Evolutionary conservation across 2,329 filamentous ascomycete species (phyloP), one percentile per base, ranked within the genome.

Genomic region (Verticillium klebahnii): DNA sequence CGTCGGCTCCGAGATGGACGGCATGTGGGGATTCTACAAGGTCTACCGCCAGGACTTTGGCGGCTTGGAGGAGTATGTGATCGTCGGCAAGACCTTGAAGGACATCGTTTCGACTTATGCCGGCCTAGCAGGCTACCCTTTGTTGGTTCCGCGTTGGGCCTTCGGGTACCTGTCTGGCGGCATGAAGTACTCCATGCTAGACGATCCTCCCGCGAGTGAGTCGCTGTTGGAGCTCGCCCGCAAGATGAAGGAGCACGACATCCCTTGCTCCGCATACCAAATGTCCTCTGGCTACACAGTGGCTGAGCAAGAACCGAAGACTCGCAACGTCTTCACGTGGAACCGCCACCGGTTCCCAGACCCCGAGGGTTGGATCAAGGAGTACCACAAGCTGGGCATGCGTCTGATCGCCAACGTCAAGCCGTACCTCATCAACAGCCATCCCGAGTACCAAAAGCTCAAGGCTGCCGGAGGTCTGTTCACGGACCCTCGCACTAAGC

Each of bases 221-320:
- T 83, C 81, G 0, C 75, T 90, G 3, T 75, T 89, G 56, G 80
- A 84, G 4, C 87, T 90, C 69, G 83, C 86, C 0, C 75, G 76
- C 15, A 87, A 87, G 69, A 77, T 89, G 66, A 83, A 85, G 70
- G 76, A 85, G 67, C 78, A 90, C 64, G 87, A 85, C 32, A 90
- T 91, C 58, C 88, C 88, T 2, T 89, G 87, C 67, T 90, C 87
- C 0, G 88, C 85, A 0, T 88, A 89, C 70, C 88, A 91, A 69
- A 88, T 91, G 87, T 88, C 84, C 29, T 89, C 86, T 0, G 89
- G 89, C 0, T 91, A 91, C 70, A 90, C 88, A 0, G 84, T 92
- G 3, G 82, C 88, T 0, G 86, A 89, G 67, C 79, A 77, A 0
- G 83, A 85, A 61, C 89, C 89, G 1, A 90, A 90, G 73, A 89